Evolutionary conservation across 2,329 filamentous ascomycete genomes (phyloP).

Genomic region (Curvularia spicifera): DNA sequence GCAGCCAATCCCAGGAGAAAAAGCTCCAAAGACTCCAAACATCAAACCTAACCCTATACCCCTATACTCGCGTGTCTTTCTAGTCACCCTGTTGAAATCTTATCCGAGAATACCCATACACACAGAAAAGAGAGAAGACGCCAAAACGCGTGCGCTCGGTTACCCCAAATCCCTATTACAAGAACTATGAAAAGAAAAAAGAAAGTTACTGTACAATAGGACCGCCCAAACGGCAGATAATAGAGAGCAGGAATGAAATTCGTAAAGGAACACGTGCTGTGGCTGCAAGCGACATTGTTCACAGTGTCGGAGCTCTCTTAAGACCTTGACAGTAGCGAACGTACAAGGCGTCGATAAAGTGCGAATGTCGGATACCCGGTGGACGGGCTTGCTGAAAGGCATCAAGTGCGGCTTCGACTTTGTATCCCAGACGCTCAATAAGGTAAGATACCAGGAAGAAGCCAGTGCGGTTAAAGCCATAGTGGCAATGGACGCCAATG

Average conservation of each 20-base stretch:
- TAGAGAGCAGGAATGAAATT: conserved; percentile 1
- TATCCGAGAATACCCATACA: not conserved
- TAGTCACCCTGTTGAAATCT: not conserved
- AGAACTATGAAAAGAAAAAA: not conserved
- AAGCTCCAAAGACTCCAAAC: too few species aligned
- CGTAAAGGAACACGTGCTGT: conserved; percentile 3
- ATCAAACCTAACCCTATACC: too few species aligned
- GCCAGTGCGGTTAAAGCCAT: conserved; percentile 92
- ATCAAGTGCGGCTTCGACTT: conserved; percentile 77
- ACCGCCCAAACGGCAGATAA: not conserved
- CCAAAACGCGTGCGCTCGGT: conserved; percentile 1
- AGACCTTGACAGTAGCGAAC: conserved; percentile 72
- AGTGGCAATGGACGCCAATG: conserved; percentile 91
- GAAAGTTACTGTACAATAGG: not conserved
- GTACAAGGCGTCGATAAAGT: conserved; percentile 85
- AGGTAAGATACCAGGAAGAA: conserved; percentile 91
- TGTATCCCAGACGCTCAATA: conserved; percentile 77
- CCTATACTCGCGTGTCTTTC: not conserved
- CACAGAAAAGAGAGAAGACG: not conserved
- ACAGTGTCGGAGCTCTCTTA: conserved; percentile 42
- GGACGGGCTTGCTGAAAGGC: conserved; percentile 75
- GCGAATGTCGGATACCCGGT: conserved; percentile 85
- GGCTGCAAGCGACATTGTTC: not conserved
- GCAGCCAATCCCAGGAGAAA: too few species aligned
- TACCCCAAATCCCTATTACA: not conserved